Evolutionary conservation across 2,329 filamentous ascomycete genomes (phyloP), one percentile per base, ranked within the genome.

Genomic region (Alternaria alternata): DNA sequence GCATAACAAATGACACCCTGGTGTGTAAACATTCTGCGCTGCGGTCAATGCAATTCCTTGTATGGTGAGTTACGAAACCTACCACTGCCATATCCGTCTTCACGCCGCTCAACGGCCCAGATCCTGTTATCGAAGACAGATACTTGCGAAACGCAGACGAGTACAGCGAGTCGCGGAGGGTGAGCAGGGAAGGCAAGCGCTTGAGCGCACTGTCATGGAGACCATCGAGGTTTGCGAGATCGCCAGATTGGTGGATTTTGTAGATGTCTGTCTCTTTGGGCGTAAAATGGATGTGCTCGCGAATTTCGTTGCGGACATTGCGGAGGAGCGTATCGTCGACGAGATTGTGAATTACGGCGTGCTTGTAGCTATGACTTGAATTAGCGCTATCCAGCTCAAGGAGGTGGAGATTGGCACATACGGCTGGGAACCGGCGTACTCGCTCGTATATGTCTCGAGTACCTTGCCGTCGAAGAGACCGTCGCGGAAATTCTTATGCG

Each of bases 261-360:
- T 99, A 99, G 72, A 99, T 99, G 79, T 99, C 95, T 48, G 95
- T 99, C 81, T 99, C 95, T 80, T 99, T 99, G 71, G 94, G 94
- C 12, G 95, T 97, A 82, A 99, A 99, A 68, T 92, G 89, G 68
- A 99, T 91, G 75, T 97, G 94, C 69, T 91, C 86, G 79, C 90
- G 90, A 79, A 98, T 94, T 82, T 99, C 95, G 73, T 86, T 82
- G 75, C 95, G 93, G 61, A 99, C 95, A 56, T 87, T 85, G 73
- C 94, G 94, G 47, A 99, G 87, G 18, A 99, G 89, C 48, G 84
- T 79, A 71, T 94, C 90, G 79, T 95, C 84, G 76, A 98, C 90
- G 43, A 99, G 84, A 54, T 87, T 83, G 68, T 88, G 85, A 75
- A 99, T 97, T 52, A 99, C 94, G 69, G 91, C 91, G 78, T 99